A percentile compares a stretch with the other conserved stretches of the same genome.
Evolutionary conservation across 2,329 filamentous ascomycete species (phyloP).

Genomic region (Aspergillus novoparasiticus): DNA sequence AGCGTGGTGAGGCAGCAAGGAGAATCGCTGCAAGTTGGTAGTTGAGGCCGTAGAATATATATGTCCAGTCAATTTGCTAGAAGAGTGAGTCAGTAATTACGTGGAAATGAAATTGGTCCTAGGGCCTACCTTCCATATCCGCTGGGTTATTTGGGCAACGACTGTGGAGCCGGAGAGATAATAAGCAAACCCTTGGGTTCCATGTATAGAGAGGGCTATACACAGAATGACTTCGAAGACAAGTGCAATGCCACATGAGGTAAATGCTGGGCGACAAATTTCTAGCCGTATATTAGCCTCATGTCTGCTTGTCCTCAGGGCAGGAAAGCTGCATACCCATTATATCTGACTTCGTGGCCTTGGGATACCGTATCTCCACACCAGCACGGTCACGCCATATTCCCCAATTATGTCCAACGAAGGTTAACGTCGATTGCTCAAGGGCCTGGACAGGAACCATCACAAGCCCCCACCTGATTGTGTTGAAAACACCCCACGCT

Average conservation of each 20-base stretch:
- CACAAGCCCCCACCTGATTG: slow-evolving; percentile 72
- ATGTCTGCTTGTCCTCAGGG: background rate
- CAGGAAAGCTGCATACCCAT: slow-evolving; percentile 5
- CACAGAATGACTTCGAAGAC: slow-evolving; percentile 62
- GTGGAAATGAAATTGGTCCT: too few relatives aligned
- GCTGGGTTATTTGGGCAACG: slow-evolving; percentile 62
- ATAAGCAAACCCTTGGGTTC: slow-evolving; percentile 61
- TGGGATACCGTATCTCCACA: too few relatives aligned
- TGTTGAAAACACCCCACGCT: slow-evolving; percentile 74
- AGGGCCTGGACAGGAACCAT: slow-evolving; percentile 73
- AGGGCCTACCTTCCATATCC: slow-evolving; percentile 60
- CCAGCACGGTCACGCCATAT: too few relatives aligned
- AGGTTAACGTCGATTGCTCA: slow-evolving; percentile 66
- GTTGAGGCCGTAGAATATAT: slow-evolving; percentile 46
- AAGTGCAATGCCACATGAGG: slow-evolving; percentile 50
- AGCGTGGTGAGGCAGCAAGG: slow-evolving; percentile 63
- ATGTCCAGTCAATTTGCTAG: too few relatives aligned
- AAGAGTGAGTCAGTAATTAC: too few relatives aligned
- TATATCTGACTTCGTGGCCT: too few relatives aligned
- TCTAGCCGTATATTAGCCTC: slow-evolving; percentile 15
- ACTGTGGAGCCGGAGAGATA: slow-evolving; percentile 61
- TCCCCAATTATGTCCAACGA: slow-evolving; percentile 70
- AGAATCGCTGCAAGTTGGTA: slow-evolving; percentile 64
- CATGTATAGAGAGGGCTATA: slow-evolving; percentile 63
- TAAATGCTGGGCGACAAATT: slow-evolving; percentile 57